Evolutionary conservation across 345 rosid species (phyloP).

Genomic region (Murraya paniculata): DNA sequence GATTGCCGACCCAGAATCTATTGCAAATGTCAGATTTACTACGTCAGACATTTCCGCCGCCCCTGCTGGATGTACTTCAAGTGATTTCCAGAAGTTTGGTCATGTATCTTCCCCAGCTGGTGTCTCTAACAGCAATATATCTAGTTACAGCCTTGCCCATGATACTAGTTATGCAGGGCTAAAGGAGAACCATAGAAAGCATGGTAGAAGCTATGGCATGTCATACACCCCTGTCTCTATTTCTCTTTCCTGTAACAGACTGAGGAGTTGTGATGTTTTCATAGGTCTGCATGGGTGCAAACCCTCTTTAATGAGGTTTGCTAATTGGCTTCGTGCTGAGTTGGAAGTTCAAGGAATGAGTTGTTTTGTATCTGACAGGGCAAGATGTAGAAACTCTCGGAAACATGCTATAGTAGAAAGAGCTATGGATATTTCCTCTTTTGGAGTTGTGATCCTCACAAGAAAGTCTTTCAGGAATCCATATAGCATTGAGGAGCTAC

Average conservation of each 20-base stretch:
- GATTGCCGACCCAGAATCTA: slow-evolving; percentile 42
- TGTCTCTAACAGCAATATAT: slow-evolving; percentile 41
- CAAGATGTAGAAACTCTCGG: slow-evolving; percentile 65
- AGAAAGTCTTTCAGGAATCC: slow-evolving; percentile 81
- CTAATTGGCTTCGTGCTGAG: slow-evolving; percentile 88
- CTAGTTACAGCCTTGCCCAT: slow-evolving; percentile 32
- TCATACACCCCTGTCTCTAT: slow-evolving; percentile 47
- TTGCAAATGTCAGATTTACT: slow-evolving; percentile 34
- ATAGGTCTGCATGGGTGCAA: slow-evolving; percentile 81
- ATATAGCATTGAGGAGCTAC: slow-evolving; percentile 80
- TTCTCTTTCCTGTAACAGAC: slow-evolving; percentile 61
- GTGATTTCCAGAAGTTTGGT: slow-evolving; percentile 44
- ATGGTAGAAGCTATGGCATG: slow-evolving; percentile 34
- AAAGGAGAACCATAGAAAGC: slow-evolving; percentile 39
- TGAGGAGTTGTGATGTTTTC: slow-evolving; percentile 80
- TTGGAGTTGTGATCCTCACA: slow-evolving; percentile 76
- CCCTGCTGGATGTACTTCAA: slow-evolving; percentile 31
- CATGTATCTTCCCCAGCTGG: slow-evolving; percentile 43
- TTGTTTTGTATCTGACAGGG: slow-evolving; percentile 81
- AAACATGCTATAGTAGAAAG: slow-evolving; percentile 62
- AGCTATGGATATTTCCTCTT: slow-evolving; percentile 86
- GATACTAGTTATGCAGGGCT: slow-evolving; percentile 29
- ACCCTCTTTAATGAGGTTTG: slow-evolving; percentile 69
- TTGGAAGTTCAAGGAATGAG: slow-evolving; percentile 91
- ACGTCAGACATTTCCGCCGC: slow-evolving; percentile 35